Evolutionary conservation across 805 yeast species (phyloP), one percentile per base, ranked within the genome.

Genomic region (Suhomyces sp.): DNA sequence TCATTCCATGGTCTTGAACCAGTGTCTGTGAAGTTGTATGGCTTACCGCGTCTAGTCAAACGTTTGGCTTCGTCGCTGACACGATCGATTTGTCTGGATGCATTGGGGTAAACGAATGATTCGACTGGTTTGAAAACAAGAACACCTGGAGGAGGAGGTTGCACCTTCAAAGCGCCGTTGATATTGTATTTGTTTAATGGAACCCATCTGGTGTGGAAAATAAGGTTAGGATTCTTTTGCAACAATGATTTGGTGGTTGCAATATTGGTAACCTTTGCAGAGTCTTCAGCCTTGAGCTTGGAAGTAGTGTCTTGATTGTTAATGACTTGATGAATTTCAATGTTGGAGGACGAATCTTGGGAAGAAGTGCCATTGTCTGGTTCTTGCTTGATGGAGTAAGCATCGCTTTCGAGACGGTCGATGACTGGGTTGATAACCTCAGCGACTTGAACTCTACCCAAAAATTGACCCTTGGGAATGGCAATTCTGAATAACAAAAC

Each of bases 1-100:
- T 88, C 91, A 55, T 88, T 88, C 95, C 96, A 90, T 13, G 95
- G 90, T 44, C 88, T 74, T 38, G 82, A 81, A 27, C 83, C 79
- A n/a, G 65, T 46, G 28, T 56, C 56, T 1, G 53, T 42, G 19
- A 28, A 46, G 29, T 48, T 38, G 40, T 60, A 65, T 22, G 72
- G 68, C 34, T 71, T 68, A 19, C 88, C 88, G 34, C 83, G 74
- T 47, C 73, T 73, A 2, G 95, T 85, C 7, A 53, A 37, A 27
- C 63, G 57, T 55, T 78, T 79, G 24, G 84, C 80, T 47, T 81
- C 80, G 41, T 83, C 90, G 30, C 79, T 65, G 12, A 90, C 71
- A 17, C 60, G 55, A 48, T 88, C 96, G 28, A 76, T 69, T 56
- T 84, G 95, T 42, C 74, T 64, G 0, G 95, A 79, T 29, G 83